These are phyloP conservation scores for Umbelopsis sp. DNA, from an alignment of 192 early-diverging fungal species.

Conservation along the genomic window DNA sequence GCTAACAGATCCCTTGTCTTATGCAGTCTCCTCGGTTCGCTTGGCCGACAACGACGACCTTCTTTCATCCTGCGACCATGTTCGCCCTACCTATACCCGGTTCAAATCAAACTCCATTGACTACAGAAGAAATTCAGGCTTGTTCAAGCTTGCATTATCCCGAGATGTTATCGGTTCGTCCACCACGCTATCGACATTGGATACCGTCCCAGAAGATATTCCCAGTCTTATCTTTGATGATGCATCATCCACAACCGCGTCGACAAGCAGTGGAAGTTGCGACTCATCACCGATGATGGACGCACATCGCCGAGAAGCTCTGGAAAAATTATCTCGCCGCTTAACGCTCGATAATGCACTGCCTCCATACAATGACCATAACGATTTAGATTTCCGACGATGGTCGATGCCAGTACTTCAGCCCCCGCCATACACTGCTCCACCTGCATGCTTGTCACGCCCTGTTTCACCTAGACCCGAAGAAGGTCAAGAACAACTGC, in stretches of 20 bases:
- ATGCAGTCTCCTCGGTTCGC: neutral
- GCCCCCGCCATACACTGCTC: slow-evolving; percentile 12
- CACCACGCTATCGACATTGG: slow-evolving; percentile 8
- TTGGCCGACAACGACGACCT: slow-evolving; percentile 4
- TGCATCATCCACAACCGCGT: slow-evolving; percentile 11
- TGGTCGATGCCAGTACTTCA: slow-evolving; percentile 10
- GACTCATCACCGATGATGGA: slow-evolving; percentile 7
- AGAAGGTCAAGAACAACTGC: slow-evolving; percentile 48
- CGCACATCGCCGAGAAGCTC: neutral
- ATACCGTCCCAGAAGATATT: neutral
- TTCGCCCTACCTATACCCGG: slow-evolving; percentile 10
- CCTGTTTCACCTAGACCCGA: slow-evolving; percentile 31
- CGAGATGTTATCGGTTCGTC: neutral
- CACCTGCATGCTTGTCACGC: slow-evolving; percentile 17
- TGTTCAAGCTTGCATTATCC: slow-evolving; percentile 1
- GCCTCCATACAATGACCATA: neutral
- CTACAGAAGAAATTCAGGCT: slow-evolving; percentile 8
- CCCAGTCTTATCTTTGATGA: slow-evolving; percentile 13
- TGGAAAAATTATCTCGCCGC: slow-evolving; percentile 1
- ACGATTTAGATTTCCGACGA: slow-evolving; percentile 3
- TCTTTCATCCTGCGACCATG: neutral
- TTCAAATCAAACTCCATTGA: slow-evolving; percentile 10
- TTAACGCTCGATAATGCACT: neutral
- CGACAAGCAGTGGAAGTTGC: neutral
- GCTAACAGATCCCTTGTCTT: neutral